Percentiles rank a stretch among this genome's conserved stretches.
Evolutionary conservation across 768 basidiomycete species (phyloP).

Genomic region (Russula brevipes): DNA sequence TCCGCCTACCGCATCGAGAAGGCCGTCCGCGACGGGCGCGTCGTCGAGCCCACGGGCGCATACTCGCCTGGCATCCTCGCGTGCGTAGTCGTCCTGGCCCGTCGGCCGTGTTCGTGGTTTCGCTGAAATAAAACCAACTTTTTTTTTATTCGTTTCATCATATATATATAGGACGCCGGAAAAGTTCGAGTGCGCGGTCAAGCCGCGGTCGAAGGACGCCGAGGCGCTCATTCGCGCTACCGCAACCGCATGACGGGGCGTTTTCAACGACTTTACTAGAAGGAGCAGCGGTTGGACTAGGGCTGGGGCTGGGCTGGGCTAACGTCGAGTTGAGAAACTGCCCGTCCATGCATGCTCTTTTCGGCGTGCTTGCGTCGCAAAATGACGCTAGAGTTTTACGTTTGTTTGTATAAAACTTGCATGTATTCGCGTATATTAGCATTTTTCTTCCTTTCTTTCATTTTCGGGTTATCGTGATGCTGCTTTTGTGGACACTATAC

Average conservation of each 20-base stretch:
- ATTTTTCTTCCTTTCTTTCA: no score
- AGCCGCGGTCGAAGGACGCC: conserved; percentile 22
- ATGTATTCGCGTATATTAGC: no score
- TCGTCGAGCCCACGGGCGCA: conserved; percentile 21
- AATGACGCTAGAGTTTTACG: no score
- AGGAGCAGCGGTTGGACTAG: no score
- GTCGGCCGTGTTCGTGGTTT: neutral
- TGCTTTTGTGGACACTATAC: no score
- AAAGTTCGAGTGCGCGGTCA: conserved; percentile 22
- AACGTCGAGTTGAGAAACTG: no score
- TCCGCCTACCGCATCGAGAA: conserved; percentile 23
- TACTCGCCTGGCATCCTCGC: conserved; percentile 24
- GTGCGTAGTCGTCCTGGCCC: conserved; percentile 11
- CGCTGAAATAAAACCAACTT: neutral
- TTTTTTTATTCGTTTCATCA: neutral
- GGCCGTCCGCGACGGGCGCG: conserved; percentile 21
- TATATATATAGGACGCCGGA: conserved; percentile 20
- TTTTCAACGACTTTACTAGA: no score
- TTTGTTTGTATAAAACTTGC: no score
- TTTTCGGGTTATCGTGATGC: no score
- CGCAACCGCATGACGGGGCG: neutral
- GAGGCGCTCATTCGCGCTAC: conserved; percentile 20
- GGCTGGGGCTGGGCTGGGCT: no score
- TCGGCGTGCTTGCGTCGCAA: no score
- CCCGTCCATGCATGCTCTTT: no score